phyloP scores from a whole-genome alignment of 2,329 filamentous ascomycete species.

The Sordariomycetes sp. region DNA sequence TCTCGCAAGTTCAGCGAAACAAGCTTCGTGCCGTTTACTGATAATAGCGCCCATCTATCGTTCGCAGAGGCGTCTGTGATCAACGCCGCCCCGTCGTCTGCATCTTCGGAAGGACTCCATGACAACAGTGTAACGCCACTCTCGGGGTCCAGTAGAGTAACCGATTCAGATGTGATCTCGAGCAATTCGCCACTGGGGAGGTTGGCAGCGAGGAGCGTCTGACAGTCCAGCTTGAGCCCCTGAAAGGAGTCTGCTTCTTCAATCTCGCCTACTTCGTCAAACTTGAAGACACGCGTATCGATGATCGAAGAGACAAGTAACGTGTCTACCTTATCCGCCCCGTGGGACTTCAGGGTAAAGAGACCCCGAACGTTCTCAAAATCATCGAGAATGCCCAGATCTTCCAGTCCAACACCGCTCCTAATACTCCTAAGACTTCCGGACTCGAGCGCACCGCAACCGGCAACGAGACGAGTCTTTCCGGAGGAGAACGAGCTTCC shows the following conservation, averaged over 20 bases:
- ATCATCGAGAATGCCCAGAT: slow-evolving; percentile 71
- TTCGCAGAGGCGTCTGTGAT: slow-evolving; percentile 78
- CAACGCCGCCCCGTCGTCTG: slow-evolving; percentile 19
- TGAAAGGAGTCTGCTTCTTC: slow-evolving; percentile 76
- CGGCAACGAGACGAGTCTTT: slow-evolving; percentile 85
- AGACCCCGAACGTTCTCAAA: slow-evolving; percentile 64
- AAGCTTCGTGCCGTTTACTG: slow-evolving; percentile 63
- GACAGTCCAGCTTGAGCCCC: slow-evolving; percentile 57
- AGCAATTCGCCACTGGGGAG: slow-evolving; percentile 53
- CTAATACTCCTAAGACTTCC: slow-evolving; percentile 83
- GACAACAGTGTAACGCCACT: slow-evolving; percentile 40
- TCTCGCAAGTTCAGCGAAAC: slow-evolving; percentile 55
- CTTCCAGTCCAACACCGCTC: slow-evolving; percentile 87
- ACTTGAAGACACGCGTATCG: slow-evolving; percentile 75
- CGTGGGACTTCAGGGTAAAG: slow-evolving; percentile 52
- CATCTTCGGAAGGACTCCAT: slow-evolving; percentile 42
- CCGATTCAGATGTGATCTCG: slow-evolving; percentile 62
- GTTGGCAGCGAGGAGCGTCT: slow-evolving; percentile 62
- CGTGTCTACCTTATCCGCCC: slow-evolving; percentile 47
- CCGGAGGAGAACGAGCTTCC: slow-evolving; percentile 91
- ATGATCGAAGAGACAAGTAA: slow-evolving; percentile 72
- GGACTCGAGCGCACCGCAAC: slow-evolving; percentile 81
- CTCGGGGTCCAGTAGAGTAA: slow-evolving; percentile 52
- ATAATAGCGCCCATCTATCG: slow-evolving; percentile 57
- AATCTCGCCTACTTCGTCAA: slow-evolving; percentile 63